phyloP scores from a whole-genome alignment of 1,139 yeast species.

The Blastobotrys illinoisensis region DNA sequence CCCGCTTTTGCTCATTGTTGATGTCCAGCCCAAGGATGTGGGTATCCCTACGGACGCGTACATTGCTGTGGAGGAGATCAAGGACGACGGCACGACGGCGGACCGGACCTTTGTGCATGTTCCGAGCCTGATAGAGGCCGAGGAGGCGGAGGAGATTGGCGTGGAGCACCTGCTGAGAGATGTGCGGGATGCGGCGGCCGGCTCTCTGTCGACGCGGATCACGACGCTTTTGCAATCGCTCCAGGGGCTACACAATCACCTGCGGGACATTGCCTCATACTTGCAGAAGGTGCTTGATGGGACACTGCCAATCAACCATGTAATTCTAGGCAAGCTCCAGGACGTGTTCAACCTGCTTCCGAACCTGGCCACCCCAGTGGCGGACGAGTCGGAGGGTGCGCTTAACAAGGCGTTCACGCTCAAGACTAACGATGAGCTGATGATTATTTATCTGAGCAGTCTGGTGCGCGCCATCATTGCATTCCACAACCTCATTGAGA shows the following conservation, averaged over 20 bases:
- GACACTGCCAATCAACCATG: constrained; percentile 81
- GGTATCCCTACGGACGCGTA: constrained; percentile 97
- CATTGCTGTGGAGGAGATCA: constrained; percentile 88
- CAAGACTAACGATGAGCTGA: constrained; percentile 91
- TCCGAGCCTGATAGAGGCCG: constrained; percentile 91
- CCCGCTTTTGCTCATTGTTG: constrained; percentile 85
- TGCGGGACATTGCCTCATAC: constrained; percentile 73
- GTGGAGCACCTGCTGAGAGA: constrained; percentile 94
- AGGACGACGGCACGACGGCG: constrained; percentile 93
- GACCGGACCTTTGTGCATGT: constrained; percentile 91
- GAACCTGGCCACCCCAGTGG: constrained; percentile 49
- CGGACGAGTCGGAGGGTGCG: constrained; percentile 21
- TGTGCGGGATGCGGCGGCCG: constrained; percentile 94
- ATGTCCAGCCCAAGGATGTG: constrained; percentile 71
- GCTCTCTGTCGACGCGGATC: constrained; percentile 77
- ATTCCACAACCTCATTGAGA: constrained; percentile 93
- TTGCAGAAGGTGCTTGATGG: constrained; percentile 68
- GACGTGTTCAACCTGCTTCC: constrained; percentile 93
- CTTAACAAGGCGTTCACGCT: constrained; percentile 78
- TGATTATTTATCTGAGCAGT: constrained; percentile 86
- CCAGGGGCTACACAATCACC: constrained; percentile 76
- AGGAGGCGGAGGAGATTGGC: constrained; percentile 98
- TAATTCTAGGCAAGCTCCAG: constrained; percentile 86
- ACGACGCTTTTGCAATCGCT: constrained; percentile 87
- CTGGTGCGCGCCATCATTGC: constrained; percentile 93